phyloP scores from a whole-genome alignment of 2,329 filamentous ascomycete species.

The Colletotrichum tabaci region DNA sequence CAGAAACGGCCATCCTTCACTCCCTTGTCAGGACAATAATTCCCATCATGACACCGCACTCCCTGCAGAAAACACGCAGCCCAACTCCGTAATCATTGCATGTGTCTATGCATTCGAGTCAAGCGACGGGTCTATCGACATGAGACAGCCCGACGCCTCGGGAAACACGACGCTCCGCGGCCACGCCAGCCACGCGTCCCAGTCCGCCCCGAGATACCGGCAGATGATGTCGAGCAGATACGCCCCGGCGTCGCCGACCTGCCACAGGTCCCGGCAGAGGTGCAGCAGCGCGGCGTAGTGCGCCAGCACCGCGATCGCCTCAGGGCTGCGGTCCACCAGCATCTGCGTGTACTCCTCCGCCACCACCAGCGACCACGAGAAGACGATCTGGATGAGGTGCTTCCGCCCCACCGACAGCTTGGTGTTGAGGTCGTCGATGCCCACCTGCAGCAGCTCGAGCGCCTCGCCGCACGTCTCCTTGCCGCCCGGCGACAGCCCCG shows the following conservation, averaged over 20 bases:
- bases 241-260: slow-evolving; percentile 46
- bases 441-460: slow-evolving; percentile 14
- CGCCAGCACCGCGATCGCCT: slow-evolving; percentile 48
- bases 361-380: slow-evolving; percentile 47
- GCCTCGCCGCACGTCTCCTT: neutral
- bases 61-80: too few species aligned
- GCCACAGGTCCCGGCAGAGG: slow-evolving; percentile 47
- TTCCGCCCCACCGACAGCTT: neutral
- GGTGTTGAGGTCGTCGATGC: slow-evolving; percentile 4
- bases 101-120: neutral
- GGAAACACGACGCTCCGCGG: neutral
- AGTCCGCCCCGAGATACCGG: slow-evolving; percentile 7
- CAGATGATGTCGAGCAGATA: slow-evolving; percentile 17
- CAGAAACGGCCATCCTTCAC: too few species aligned
- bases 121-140: neutral
- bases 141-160: neutral
- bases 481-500: neutral
- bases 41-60: too few species aligned
- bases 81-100: too few species aligned
- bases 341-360: slow-evolving; percentile 46
- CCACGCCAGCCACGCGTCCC: slow-evolving; percentile 10
- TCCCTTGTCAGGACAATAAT: too few species aligned
- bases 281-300: slow-evolving; percentile 51
- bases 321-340: slow-evolving; percentile 44
- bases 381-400: slow-evolving; percentile 46